Base-by-base conservation (phyloP, 352 stramenopile species). In the Pythium aristosporum region DNA sequence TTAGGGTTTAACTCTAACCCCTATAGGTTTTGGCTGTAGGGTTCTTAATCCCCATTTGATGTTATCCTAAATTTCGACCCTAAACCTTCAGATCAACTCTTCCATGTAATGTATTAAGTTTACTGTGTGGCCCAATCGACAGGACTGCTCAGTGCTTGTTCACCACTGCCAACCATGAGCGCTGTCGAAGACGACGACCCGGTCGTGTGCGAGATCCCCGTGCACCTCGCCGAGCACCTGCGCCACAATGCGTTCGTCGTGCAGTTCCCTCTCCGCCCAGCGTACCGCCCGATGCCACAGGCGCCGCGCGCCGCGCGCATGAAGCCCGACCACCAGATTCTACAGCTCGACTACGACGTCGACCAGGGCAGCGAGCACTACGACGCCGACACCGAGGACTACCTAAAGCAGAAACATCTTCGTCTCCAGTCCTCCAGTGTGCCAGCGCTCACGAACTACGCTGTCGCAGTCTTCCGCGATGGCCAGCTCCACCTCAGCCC, bases 401-500 rank as follows among this genome's bases (percentile, higher is more conserved):
- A 91, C 46, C 63, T 91, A 3, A 89, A 92, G 66, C 84, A 91
- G 61, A 81, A 86, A 57, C 69, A 88, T 28, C 48, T 92, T 47
- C 74, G 79, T 0, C 70, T 94, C 63, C 77, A 91, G 57, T 91
- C 82, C 25, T 75, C 71, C 20, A 78, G 47, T 25, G 79, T 94
- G 16, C 77, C 79, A 5, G 75, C 82, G 56, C 74, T 91, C 28
- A 87, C 77, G 42, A 92, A 94, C 61, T 92, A 94, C 66, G 79
- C 80, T 4, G 78, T 92, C 20, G 86, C 79, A 25, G 83, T 89
- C 25, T 90, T 94, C 49, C 84, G 86, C 15, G 78, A 92, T 58
- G 86, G 86, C 21, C 84, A 94, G 67, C 61, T 94, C 43, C 86
- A 94, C 65, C 68, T 94, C 25, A 94, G 84, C 20, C 86, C 82